Base-by-base conservation (phyloP, 306 rosid genomes). In the Prosopis cineraria region DNA sequence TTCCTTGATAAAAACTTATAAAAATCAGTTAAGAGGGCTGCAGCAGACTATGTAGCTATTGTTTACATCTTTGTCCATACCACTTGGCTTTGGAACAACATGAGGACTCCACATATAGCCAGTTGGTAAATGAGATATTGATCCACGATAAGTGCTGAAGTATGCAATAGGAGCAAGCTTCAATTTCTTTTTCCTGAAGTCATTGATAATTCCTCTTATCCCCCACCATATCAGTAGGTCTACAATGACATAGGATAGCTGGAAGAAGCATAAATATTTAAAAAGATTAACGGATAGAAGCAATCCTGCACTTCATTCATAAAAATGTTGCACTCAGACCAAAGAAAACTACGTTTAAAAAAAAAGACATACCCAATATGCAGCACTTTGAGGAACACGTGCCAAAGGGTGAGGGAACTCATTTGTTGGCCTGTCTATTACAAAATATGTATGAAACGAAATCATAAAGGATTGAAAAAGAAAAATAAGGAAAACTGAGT, bases 201-300 rank as follows among this genome's bases (percentile, higher is more conserved):
- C 93, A 77, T 93, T 93, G 70, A 93, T 88, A 60, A 86, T 85
- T 68, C 91, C 91, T 86, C 97, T 87, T 34, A 91, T 87, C 70
- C 97, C 90, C 98, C 97, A 93, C 97, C 98, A 93, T 81, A 93
- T 84, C 82, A 93, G 72, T 68, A 89, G 86, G 81, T 93, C 95
- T 82, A 89, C 98, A 78, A 91, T 70, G 72, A 93, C 63, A 76
- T 91, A 93, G 37, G 98, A 88, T 45, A 93, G 88, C 98, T 91
- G 90, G 73, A 86, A 34, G 48, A 55, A 73, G 55, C 78, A 82
- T 79, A 78, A 55, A 82, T 72, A 65, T 68, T 67, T 48, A 70
- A 79, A 72, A 24, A 73, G 52, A 14, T 22, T 48, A 50, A 81
- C 25, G 50, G 67, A 47, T 41, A 65, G 68, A 79, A 66, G 71